Evolutionary conservation across 129 eudicot genomes (phyloP), one percentile per base, ranked within the genome.

Genomic region (Gnaphalium uliginosum): DNA sequence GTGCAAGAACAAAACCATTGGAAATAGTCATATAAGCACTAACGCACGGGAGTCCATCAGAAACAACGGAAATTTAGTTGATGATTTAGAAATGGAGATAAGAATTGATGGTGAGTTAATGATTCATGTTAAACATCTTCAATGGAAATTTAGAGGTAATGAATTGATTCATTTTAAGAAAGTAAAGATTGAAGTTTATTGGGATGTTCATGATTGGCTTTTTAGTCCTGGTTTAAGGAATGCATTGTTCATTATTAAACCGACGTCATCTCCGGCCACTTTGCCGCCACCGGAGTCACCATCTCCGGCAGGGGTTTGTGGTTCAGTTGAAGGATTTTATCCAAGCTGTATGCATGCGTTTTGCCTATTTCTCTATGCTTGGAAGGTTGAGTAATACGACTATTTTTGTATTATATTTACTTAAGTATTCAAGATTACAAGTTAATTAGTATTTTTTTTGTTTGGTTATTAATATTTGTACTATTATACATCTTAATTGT

Each of bases 151-250:
- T 71, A 83, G 98, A 74, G 98, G 98, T 10, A 93, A 93, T 69
- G 92, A 93, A 66, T 71, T 77, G 0, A 69, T 93, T 37, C 77
- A 78, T 68, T 43, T 90, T 2, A 84, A 88, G 60, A 90, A 73
- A 63, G 82, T 79, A 22, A 85, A 87, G 64, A 76, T 93, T 23
- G 98, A 93, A 76, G 96, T 90, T 21, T 93, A 75, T 71, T 93
- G 96, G 96, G 96, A 93, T 84, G 96, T 93, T 21, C 96, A 93
- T 83, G 96, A 93, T 62, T 93, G 98, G 98, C 81, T 93, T 6
- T 93, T 93, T 61, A 85, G 85, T 76, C 88, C 96, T 68, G 96
- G 98, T 69, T 74, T 93, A 72, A 71, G 96, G 72, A 87, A 86
- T 80, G 98, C 96, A 4, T 59, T 90, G 83, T 93, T 93, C 63